Evolutionary conservation across 78 protist genomes (phyloP).

Genomic region (Andalucia godoyi): DNA sequence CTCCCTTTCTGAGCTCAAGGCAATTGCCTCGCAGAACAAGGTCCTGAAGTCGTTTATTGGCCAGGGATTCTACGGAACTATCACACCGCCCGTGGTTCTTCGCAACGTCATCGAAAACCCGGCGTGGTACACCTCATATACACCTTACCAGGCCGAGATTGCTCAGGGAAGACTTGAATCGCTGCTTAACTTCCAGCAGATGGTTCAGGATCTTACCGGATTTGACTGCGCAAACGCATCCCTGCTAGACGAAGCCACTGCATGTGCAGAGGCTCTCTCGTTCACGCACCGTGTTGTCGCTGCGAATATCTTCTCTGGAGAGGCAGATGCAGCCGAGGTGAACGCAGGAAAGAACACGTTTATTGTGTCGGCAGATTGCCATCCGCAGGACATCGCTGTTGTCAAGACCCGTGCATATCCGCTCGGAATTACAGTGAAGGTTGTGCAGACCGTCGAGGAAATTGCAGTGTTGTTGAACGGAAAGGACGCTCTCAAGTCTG

Average conservation of each 20-base stretch:
- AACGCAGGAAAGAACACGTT: conserved; percentile 17
- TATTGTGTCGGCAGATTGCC: conserved; percentile 39
- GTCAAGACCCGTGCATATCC: conserved; percentile 69
- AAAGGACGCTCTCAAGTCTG: background rate
- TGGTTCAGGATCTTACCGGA: conserved; percentile 83
- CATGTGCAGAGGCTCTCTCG: conserved; percentile 91
- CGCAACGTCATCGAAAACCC: conserved; percentile 90
- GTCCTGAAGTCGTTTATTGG: conserved; percentile 21
- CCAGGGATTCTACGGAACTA: conserved; percentile 53
- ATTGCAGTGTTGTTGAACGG: too few relatives aligned
- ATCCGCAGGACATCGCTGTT: conserved; percentile 79
- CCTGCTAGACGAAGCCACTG: conserved; percentile 79
- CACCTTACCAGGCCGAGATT: conserved; percentile 97
- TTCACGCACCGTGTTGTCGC: background rate
- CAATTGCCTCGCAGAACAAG: conserved; percentile 29
- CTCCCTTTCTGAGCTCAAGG: conserved; percentile 12
- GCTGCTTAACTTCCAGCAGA: conserved; percentile 89
- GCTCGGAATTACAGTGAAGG: conserved; percentile 45
- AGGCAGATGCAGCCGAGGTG: background rate
- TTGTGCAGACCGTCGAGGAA: background rate
- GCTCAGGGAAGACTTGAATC: conserved; percentile 94
- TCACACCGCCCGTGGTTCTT: conserved; percentile 81
- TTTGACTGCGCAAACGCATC: conserved; percentile 81
- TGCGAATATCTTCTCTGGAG: background rate
- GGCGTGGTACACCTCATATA: conserved; percentile 98